These are phyloP conservation scores for Termitomyces titanicus DNA, from an alignment of 768 basidiomycete species.

Conservation along the genomic window DNA sequence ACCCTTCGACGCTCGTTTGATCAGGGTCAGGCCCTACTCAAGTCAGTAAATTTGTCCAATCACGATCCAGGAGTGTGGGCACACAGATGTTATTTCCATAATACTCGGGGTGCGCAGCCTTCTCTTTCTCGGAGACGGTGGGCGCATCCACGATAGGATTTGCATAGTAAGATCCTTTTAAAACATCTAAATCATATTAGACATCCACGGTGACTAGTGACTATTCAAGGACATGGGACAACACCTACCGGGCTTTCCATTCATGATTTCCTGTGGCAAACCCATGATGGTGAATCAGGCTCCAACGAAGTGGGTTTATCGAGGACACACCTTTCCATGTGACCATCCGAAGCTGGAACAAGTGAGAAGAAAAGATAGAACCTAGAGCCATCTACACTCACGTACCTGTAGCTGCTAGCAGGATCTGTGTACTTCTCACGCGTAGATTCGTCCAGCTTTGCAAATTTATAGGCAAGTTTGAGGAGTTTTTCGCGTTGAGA, in stretches of 20 bases:
- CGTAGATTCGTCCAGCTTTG: constrained; percentile 56
- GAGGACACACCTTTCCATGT: constrained; percentile 72
- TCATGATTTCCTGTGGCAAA: constrained; percentile 81
- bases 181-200: constrained; percentile 44
- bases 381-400: neutral
- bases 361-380: neutral
- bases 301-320: neutral
- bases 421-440: constrained; percentile 78
- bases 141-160: constrained; percentile 72
- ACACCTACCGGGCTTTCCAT: constrained; percentile 71
- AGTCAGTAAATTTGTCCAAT: neutral
- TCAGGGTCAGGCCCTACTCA: constrained; percentile 58
- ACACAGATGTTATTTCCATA: constrained; percentile 88
- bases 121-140: constrained; percentile 53
- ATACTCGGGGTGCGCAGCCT: constrained; percentile 70
- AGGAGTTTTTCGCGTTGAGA: constrained; percentile 69
- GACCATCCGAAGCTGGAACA: constrained; percentile 90
- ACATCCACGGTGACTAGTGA: neutral
- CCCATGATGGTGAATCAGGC: neutral
- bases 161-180: constrained; percentile 96
- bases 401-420: constrained; percentile 70
- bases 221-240: neutral
- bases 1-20: constrained; percentile 63
- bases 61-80: constrained; percentile 4
- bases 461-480: constrained; percentile 72